Evolutionary conservation across 805 yeast genomes (phyloP), one percentile per base, ranked within the genome.

Genomic region (Metschnikowia lunata): DNA sequence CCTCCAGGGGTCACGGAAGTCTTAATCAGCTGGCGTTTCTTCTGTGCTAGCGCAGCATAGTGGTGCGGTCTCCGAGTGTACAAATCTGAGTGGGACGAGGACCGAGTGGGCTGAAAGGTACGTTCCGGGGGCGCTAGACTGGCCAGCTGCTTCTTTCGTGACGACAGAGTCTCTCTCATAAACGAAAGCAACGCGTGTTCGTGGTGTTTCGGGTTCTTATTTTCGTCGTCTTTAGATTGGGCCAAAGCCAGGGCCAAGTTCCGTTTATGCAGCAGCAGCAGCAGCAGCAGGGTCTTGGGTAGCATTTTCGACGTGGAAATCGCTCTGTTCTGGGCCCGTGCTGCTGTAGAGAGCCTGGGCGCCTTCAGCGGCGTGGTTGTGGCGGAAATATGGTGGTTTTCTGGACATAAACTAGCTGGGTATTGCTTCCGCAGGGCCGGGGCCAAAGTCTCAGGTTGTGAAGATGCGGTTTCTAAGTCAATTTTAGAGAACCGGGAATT

Each of bases 81-180:
- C 8, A 44, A 37, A 12, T 52, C 56, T 14, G 53, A 42, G 37
- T 52, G 49, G 12, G 55, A 47, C 4, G 43, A 15, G 9, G 53
- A 30, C 14, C 53, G 51, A 8, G 44, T 34, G 13, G 35, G 48
- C 7, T 42, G 42, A 4, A 23, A 26, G 4, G 38, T 31, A 3
- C 46, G 43, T 30, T 39, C 42, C 6, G 31, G 31, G 31, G 31
- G 31, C 11, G 31, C n/a, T 29, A 29, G 31, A 29, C n/a, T 12
- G 7, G 39, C 11, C 3, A 48, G 23, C 48, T 61, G 65, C 44
- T 69, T 66, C 45, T 61, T 60, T 14, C 61, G 52, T 1, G 74
- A 69, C 2, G 72, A 64, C 10, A 72, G 51, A 0, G 74, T 70
- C 8, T 64, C 71, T 34, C 59, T 57, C 75, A 70, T 70, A 46